These are phyloP conservation scores for Auriscalpium vulgare DNA, from an alignment of 768 basidiomycete genomes.

Conservation along the genomic window DNA sequence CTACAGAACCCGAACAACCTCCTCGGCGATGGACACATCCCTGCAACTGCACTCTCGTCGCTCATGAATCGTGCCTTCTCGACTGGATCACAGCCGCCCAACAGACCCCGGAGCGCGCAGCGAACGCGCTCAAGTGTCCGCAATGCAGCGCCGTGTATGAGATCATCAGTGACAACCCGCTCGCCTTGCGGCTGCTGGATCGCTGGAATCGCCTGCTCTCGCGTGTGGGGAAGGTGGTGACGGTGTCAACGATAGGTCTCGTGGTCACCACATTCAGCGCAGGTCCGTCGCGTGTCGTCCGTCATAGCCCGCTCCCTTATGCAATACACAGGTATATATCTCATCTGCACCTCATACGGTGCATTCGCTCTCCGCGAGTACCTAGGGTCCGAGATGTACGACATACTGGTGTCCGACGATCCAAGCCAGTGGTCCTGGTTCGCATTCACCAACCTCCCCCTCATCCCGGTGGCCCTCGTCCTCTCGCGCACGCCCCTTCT, in stretches of 20 bases:
- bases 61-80: conserved; percentile 72
- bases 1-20: conserved; percentile 36
- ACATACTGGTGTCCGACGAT: conserved; percentile 58
- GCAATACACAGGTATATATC: conserved; percentile 34
- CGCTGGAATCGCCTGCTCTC: conserved; percentile 42
- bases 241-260: conserved; percentile 40
- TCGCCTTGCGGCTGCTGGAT: conserved; percentile 42
- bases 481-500: conserved; percentile 37
- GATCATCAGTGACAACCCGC: conserved; percentile 56
- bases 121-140: conserved; percentile 70
- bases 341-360: conserved; percentile 58
- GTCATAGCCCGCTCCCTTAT: conserved; percentile 5
- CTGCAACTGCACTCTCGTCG: conserved; percentile 72
- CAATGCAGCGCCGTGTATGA: conserved; percentile 66
- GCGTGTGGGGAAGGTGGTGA: conserved; percentile 43
- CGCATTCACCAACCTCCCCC: conserved; percentile 66
- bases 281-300: conserved; percentile 34
- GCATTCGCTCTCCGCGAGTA: conserved; percentile 64
- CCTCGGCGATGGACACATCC: conserved; percentile 69
- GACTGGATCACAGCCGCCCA: conserved; percentile 75
- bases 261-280: conserved; percentile 49
- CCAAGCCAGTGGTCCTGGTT: conserved; percentile 69
- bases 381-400: conserved; percentile 51
- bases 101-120: conserved; percentile 39
- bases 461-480: conserved; percentile 62